Percentiles rank a stretch among this genome's conserved stretches.
phyloP scores from a whole-genome alignment of 371 early-diverging fungal species.

The Conidiobolus incongruus region DNA sequence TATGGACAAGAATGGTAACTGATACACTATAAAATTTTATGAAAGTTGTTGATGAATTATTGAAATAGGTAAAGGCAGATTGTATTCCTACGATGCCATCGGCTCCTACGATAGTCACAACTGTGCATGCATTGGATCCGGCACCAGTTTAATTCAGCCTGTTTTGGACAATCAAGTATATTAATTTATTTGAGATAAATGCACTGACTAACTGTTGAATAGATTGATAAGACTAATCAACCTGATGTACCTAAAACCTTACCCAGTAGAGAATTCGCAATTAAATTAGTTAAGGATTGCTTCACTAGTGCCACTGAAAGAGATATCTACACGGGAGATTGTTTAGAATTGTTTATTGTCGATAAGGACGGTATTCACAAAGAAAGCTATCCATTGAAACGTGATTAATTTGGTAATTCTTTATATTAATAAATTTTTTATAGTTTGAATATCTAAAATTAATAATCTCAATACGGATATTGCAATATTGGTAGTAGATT shows the following conservation, averaged over 20 bases:
- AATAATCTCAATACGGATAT: too few species aligned
- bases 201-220: neutral
- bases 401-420: too few species aligned
- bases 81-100: constrained; percentile 92
- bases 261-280: constrained; percentile 37
- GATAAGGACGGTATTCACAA: constrained; percentile 54
- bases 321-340: constrained; percentile 99
- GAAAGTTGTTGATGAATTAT: neutral
- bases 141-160: constrained; percentile 86
- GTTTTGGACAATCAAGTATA: constrained; percentile 94
- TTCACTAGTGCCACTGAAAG: constrained; percentile 97
- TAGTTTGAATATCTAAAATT: too few species aligned
- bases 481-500: too few species aligned
- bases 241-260: constrained; percentile 16
- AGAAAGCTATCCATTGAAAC: constrained; percentile 49
- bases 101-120: constrained; percentile 77
- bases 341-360: constrained; percentile 81
- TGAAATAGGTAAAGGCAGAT: constrained; percentile 49
- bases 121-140: constrained; percentile 78
- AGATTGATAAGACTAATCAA: constrained; percentile 15
- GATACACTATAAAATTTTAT: neutral
- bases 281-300: constrained; percentile 80
- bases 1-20: constrained; percentile 56
- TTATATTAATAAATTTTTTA: too few species aligned
- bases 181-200: neutral